Conservation (phyloP, 2,329 filamentous ascomycete species). For the Cladophialophora exuberans region DNA sequence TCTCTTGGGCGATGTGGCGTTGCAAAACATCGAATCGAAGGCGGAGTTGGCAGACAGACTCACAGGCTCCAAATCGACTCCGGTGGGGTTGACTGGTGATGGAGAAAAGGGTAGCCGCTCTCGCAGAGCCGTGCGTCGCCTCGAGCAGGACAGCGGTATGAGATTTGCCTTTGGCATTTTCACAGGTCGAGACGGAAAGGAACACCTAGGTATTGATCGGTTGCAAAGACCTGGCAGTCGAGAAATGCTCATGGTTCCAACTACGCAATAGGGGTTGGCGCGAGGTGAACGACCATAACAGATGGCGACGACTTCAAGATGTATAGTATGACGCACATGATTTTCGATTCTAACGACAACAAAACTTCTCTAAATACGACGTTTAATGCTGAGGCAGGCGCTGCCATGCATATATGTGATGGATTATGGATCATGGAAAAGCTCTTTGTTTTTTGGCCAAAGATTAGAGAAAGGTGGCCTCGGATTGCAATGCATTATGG, state of each 20-base stretch:
- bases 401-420: neutral
- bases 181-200: constrained; percentile 60
- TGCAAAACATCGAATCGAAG: constrained; percentile 69
- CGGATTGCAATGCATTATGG: neutral
- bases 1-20: constrained; percentile 71
- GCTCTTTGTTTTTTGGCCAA: neutral
- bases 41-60: constrained; percentile 70
- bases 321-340: neutral
- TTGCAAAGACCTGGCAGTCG: constrained; percentile 48
- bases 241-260: constrained; percentile 49
- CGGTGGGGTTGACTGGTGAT: constrained; percentile 44
- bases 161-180: constrained; percentile 63
- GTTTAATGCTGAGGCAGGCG: neutral
- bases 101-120: constrained; percentile 22
- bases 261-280: constrained; percentile 6
- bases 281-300: neutral
- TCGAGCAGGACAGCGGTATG: constrained; percentile 30
- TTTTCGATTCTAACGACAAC: neutral
- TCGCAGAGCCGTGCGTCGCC: constrained; percentile 36
- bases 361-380: neutral
- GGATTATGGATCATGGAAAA: neutral
- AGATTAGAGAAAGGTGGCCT: neutral
- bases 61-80: constrained; percentile 50
- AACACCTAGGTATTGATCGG: constrained; percentile 64
- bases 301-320: neutral